phyloP scores from a whole-genome alignment of 495 filamentous ascomycete genomes.

The Stereocaulon alpinum region DNA sequence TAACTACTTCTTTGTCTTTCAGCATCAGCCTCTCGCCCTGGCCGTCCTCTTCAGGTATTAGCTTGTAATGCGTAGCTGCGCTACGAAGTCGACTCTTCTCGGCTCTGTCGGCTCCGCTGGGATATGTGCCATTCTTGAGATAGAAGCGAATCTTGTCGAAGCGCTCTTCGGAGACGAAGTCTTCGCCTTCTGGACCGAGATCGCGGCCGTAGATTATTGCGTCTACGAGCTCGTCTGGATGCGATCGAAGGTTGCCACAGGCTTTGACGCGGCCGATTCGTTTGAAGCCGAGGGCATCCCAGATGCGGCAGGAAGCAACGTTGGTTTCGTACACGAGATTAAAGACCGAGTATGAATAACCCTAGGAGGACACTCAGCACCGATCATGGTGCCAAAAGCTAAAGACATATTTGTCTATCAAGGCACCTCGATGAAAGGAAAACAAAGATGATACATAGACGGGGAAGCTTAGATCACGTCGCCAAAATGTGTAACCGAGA shows the following conservation, averaged over 20 bases:
- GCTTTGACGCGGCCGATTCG: slow-evolving; percentile 86
- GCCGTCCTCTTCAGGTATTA: slow-evolving; percentile 42
- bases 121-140: slow-evolving; percentile 89
- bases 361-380: slow-evolving; percentile 31
- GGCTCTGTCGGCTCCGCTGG: slow-evolving; percentile 82
- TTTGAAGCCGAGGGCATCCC: slow-evolving; percentile 97
- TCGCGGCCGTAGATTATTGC: slow-evolving; percentile 96
- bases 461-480: too few species aligned
- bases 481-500: too few species aligned
- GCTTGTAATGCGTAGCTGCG: slow-evolving; percentile 92
- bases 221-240: slow-evolving; percentile 73
- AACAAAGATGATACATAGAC: too few species aligned
- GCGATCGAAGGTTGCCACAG: slow-evolving; percentile 72
- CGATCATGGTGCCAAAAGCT: too few species aligned
- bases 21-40: slow-evolving; percentile 73
- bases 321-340: slow-evolving; percentile 98
- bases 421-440: too few species aligned
- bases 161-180: slow-evolving; percentile 87
- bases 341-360: slow-evolving; percentile 94
- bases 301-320: slow-evolving; percentile 85
- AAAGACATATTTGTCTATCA: too few species aligned
- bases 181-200: slow-evolving; percentile 65
- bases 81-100: slow-evolving; percentile 90
- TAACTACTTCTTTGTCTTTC: slow-evolving; percentile 95
- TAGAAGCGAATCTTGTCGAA: slow-evolving; percentile 99